Conservation (phyloP, 371 early-diverging fungal genomes). For the Lichtheimia corymbifera region DNA sequence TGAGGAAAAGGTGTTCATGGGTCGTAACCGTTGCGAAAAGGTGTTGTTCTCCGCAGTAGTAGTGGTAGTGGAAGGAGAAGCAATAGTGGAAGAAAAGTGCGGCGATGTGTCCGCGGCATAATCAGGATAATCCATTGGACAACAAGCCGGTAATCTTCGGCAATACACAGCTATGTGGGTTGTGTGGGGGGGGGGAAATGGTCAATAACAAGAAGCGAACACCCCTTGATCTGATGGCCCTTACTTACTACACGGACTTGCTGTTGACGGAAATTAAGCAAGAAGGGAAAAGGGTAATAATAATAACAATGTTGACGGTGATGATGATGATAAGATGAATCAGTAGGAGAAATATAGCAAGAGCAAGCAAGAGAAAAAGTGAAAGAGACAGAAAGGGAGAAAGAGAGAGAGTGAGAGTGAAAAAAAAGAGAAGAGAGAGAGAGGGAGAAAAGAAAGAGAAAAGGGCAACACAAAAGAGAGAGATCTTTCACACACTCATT, state of each 20-base stretch:
- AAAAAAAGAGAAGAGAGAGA: background rate
- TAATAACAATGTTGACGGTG: background rate
- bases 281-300: background rate
- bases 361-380: background rate
- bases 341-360: slow-evolving; percentile 3
- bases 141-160: slow-evolving; percentile 13
- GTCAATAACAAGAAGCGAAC: background rate
- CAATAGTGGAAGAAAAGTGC: slow-evolving; percentile 4
- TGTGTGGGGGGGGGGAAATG: background rate
- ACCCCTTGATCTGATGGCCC: background rate
- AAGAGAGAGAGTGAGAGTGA: slow-evolving; percentile 1
- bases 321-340: slow-evolving; percentile 6
- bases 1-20: slow-evolving; percentile 6
- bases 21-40: background rate
- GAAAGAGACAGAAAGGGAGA: background rate
- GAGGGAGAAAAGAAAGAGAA: too few species aligned
- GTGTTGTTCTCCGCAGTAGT: background rate
- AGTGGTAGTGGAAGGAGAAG: background rate
- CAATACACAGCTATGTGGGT: slow-evolving; percentile 2
- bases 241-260: background rate
- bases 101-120: slow-evolving; percentile 14
- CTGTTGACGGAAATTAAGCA: background rate
- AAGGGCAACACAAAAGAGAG: too few species aligned
- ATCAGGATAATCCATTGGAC: slow-evolving; percentile 17
- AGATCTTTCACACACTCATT: too few species aligned